Base-by-base conservation (phyloP, 768 basidiomycete genomes). In the Boletellus ananas region DNA sequence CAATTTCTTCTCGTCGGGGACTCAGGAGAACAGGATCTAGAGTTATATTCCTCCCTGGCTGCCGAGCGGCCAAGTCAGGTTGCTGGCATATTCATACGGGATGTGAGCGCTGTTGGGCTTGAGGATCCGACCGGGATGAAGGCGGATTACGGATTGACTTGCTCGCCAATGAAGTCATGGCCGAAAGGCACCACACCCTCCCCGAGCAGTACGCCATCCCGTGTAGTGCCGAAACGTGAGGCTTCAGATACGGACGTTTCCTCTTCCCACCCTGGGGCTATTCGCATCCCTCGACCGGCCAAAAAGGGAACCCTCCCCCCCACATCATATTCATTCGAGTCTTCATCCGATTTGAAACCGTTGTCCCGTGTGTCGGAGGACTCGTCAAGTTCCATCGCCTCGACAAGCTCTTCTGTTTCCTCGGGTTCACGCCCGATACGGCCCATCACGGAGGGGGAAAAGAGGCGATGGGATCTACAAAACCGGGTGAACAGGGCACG, bases 21-120 rank as follows among this genome's bases (percentile, higher is more conserved):
- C 65, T 83, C 85, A 0, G 95, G 94, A 31, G 95, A 98, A 63
- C 94, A 96, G 58, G 95, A 98, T 68, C 70, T 98, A 38, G 94
- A 98, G 66, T 74, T 98, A 2, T 98, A 97, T 65, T 75, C 85
- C 13, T 74, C 81, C 3, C 63, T 95, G 16, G 92, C 95, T 1
- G 66, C 71, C 16, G 84, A 90, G 49, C 74, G 83, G 11, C 81
- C 86, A 0, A 56, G 72, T 4, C 88, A 90, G 60, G 77, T 98
- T 34, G 70, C 85, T 4, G 91, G 75, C 3, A 80, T 97, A 33
- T 90, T 91, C 69, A 82, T 98, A 37, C 79, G 95, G 18, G 89
- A 95, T 58, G 88, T 85, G 13, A 73, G 75, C 3, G 50, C 49
- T 12, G 70, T 59, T 14, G 56, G 52, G 33, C 67, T 88, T 6